Base-by-base conservation (phyloP, 495 filamentous ascomycete genomes). In the Aspergillus bridgeri region DNA sequence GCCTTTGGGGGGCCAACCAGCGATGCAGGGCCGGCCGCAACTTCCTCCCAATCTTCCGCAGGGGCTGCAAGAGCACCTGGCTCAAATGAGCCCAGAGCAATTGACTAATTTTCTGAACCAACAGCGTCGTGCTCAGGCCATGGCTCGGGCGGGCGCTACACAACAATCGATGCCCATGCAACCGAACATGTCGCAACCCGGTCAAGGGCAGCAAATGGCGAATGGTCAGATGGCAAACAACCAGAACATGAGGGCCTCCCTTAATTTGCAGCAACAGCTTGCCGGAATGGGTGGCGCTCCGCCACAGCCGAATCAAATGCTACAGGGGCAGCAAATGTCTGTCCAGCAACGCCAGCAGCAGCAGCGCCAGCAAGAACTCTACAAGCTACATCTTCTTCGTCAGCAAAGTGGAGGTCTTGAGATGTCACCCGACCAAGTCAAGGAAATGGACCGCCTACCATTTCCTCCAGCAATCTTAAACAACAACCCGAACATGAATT, bases 371-470 rank as follows among this genome's bases (percentile, higher is more conserved):
- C 66, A 70, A 27, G 71, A 76, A 9, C 63, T 70, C 21, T 65
- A 69, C 19, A 68, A 72, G 57, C 60, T 72, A 15, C 70, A 77
- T 29, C 53, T 73, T 6, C 64, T 75, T 54, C 75, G 71, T 8
- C 68, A 72, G 58, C 75, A 75, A 62, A 80, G 62, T 57, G 75
- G 59, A 48, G 73, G 60, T 15, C 57, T 73, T 42, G 75, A 74
- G 29, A 73, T 82, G 70, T 79, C 68, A 17, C 64, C 68, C 0
- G 73, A 79, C 0, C 75, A 81, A 60, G 56, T 58, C 22, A 71
- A 68, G 52, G 69, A 77, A n/a, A 82, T 82, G 80, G 79, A 82
- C 58, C 67, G 65, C 17, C 22, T 72, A 3, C 53, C 59, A 17
- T 80, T 79, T 51, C 78, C 78, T 3, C 69, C 65, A 3, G 62